A percentile compares a stretch with the other conserved stretches of the same genome.
Conservation (phyloP, 2,329 filamentous ascomycete genomes). For the Colletotrichum abscissum region DNA sequence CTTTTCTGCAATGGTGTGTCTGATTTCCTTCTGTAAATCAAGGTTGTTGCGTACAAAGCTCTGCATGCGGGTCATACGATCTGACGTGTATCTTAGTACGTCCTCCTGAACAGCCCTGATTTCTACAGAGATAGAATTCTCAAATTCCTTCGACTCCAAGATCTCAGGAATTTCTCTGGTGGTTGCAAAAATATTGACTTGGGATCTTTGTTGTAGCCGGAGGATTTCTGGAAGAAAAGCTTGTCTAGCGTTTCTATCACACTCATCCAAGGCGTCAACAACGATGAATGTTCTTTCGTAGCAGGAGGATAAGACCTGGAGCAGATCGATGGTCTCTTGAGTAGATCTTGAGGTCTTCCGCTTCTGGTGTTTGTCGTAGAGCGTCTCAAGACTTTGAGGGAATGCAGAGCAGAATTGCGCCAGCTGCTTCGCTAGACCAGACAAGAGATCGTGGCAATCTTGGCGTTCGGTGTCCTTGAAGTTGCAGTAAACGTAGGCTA, state of each 20-base stretch:
- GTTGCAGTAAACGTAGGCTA: constrained; percentile 48
- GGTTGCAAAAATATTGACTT: neutral
- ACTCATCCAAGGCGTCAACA: neutral
- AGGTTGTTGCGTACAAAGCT: neutral
- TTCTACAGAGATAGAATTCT: neutral
- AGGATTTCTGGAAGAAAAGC: neutral
- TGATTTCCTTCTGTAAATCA: neutral
- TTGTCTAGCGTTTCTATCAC: neutral
- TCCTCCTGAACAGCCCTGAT: neutral
- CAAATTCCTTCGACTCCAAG: accelerated
- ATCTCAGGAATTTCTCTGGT: neutral
- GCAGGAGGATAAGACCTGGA: neutral
- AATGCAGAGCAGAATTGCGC: constrained; percentile 37
- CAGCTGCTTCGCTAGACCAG: constrained; percentile 48
- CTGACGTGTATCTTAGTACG: neutral
- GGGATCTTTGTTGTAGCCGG: neutral
- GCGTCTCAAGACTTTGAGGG: constrained; percentile 30
- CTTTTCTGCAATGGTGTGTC: accelerated
- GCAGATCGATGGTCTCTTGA: accelerated
- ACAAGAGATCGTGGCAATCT: constrained; percentile 38
- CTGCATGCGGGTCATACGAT: neutral
- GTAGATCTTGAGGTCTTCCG: accelerated
- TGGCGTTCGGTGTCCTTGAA: constrained; percentile 43
- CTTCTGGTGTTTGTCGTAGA: accelerated
- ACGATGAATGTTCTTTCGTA: neutral